A percentile compares a stretch with the other conserved stretches of the same genome.
phyloP scores from a whole-genome alignment of 2,329 filamentous ascomycete genomes.

The Diaporthe velutina region DNA sequence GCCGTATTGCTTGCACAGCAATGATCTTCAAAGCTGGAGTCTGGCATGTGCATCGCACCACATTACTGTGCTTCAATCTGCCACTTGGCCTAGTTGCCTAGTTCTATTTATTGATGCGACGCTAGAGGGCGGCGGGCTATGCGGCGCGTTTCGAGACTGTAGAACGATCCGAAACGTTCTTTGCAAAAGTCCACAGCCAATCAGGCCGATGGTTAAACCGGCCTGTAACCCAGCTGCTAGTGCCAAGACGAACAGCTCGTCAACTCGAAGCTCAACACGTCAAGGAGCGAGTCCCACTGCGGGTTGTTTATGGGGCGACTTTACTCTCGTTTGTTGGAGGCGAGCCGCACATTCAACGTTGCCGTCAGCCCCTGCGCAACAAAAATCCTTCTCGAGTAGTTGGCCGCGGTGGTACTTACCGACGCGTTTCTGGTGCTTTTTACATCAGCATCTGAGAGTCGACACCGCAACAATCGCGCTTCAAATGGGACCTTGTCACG shows the following conservation, averaged over 20 bases:
- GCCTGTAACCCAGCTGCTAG: conserved; percentile 21
- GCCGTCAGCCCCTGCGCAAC: neutral
- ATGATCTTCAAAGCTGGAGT: neutral
- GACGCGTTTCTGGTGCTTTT: conserved; percentile 4
- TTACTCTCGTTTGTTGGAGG: conserved; percentile 8
- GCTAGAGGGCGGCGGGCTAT: conserved; percentile 3
- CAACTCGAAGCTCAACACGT: conserved; percentile 33
- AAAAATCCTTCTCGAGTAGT: neutral
- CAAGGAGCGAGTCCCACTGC: conserved; percentile 18
- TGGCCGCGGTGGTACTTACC: neutral
- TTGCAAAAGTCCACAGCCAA: conserved; percentile 18
- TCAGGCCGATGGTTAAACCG: conserved; percentile 12
- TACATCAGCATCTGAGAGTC: neutral
- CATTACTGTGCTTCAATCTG: neutral
- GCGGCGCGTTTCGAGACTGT: conserved; percentile 18
- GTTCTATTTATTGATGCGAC: conserved; percentile 19
- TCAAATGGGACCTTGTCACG: neutral
- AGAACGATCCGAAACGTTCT: conserved; percentile 32
- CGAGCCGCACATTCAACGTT: conserved; percentile 17
- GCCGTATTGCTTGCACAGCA: neutral
- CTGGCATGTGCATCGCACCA: neutral
- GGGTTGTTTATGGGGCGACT: conserved; percentile 23
- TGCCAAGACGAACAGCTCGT: conserved; percentile 12
- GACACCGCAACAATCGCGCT: neutral
- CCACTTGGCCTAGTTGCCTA: neutral